A percentile compares a stretch with the other conserved stretches of the same genome.
phyloP scores from a whole-genome alignment of 371 early-diverging fungal genomes.

The Fennellomyces sp. region DNA sequence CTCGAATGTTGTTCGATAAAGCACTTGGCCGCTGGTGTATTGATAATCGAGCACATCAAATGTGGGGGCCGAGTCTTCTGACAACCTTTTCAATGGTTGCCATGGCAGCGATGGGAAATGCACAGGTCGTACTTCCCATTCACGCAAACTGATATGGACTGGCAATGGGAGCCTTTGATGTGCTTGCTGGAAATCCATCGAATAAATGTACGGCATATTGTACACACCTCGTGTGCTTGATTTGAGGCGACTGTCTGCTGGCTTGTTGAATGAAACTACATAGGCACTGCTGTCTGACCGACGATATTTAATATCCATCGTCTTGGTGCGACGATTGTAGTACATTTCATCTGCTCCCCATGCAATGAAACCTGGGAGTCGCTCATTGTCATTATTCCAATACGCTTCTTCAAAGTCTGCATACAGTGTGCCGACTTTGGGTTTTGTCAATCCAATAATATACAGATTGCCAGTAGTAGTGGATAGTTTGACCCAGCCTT shows the following conservation, averaged over 20 bases:
- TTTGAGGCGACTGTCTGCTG: constrained; percentile 12
- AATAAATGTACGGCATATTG: constrained; percentile 28
- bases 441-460: constrained; percentile 42
- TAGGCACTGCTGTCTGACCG: constrained; percentile 22
- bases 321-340: constrained; percentile 23
- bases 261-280: constrained; percentile 29
- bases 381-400: constrained; percentile 43
- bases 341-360: constrained; percentile 55
- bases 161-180: constrained; percentile 19
- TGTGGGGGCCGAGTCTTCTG: constrained; percentile 2
- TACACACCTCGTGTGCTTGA: constrained; percentile 6
- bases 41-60: constrained; percentile 60
- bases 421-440: constrained; percentile 55
- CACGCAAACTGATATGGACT: constrained; percentile 18
- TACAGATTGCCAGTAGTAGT: constrained; percentile 39
- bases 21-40: constrained; percentile 68
- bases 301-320: constrained; percentile 37
- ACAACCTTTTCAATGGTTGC: constrained; percentile 32
- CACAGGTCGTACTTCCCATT: constrained; percentile 36
- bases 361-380: constrained; percentile 34
- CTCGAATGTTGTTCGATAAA: constrained; percentile 54
- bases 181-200: constrained; percentile 18
- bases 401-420: constrained; percentile 61
- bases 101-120: constrained; percentile 45
- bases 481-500: constrained; percentile 56